Base-by-base conservation (phyloP, 139 green algal genomes). In the Chlorella ohadii region DNA sequence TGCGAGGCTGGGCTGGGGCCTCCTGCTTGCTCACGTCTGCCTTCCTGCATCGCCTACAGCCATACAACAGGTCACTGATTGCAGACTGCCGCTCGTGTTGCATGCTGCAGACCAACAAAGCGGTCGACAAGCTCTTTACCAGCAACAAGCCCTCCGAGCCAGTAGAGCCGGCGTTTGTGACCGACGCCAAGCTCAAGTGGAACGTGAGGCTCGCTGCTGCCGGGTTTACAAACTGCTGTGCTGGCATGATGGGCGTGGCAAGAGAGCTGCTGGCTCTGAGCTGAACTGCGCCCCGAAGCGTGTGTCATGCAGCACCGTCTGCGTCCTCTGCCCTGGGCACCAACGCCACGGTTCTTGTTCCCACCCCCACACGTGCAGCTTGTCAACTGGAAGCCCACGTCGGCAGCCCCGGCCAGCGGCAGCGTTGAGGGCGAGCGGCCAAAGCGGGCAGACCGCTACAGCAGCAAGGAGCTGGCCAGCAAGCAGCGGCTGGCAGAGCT, bases 151-250 rank as follows among this genome's bases (percentile, higher is more conserved):
- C 67, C 23, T 33, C 79, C 55, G 74, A 78, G 59, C 73, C 72
- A 9, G 20, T 79, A 2, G 84, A 88, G 59, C 55, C 73, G 17
- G 31, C 34, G 0, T 67, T 88, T 56, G 84, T 88, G 33, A 88
- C 84, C 22, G 84, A 88, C 63, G 75, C 75, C 39, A 88, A 88
- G 72, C 75, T 88, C 11, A 28, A 28, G 22, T 88, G 66, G 68
- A 88, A 85, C 47, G 75, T 88, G 81, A 84, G 71, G 3, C 57
- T 7, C 9, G 44, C 44, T 51, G 44, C 44, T 51, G 44, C n/a
- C n/a, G n/a, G n/a, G n/a, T n/a, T n/a, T n/a, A n/a, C n/a, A n/a
- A n/a, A n/a, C n/a, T n/a, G n/a, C n/a, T n/a, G n/a, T n/a, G n/a
- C n/a, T n/a, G n/a, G n/a, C n/a, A n/a, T n/a, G n/a, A n/a, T n/a